phyloP scores from a whole-genome alignment of 306 rosid species.

The Sicyos baderoa region DNA sequence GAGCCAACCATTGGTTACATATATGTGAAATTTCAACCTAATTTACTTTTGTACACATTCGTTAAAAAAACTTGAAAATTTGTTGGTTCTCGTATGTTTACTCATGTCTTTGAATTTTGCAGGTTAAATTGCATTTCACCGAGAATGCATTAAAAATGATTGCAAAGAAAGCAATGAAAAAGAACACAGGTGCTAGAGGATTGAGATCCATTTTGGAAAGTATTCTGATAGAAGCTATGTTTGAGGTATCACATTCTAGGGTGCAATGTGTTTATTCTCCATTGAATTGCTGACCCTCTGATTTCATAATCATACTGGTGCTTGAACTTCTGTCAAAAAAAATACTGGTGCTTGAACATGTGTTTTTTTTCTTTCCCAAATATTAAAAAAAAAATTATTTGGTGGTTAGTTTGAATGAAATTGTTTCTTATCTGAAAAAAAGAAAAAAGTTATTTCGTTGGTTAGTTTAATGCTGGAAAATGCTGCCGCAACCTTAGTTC shows the following conservation, averaged over 20 bases:
- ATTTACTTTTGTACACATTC: background rate
- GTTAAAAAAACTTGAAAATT: background rate
- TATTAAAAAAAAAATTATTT: background rate
- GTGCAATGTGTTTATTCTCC: background rate
- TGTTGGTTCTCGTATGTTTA: slow-evolving; percentile 12
- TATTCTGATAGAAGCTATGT: slow-evolving; percentile 64
- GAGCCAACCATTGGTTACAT: background rate
- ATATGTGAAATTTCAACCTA: background rate
- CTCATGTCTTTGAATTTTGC: slow-evolving; percentile 22
- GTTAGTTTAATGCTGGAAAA: background rate
- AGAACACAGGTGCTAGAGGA: slow-evolving; percentile 72
- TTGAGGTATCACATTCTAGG: slow-evolving; percentile 38
- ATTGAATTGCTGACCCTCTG: background rate
- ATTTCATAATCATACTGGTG: background rate
- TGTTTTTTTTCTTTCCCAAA: background rate
- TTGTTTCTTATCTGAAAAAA: no score
- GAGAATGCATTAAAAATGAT: slow-evolving; percentile 48
- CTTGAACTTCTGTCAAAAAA: no score
- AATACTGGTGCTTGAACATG: background rate
- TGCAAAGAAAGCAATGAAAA: slow-evolving; percentile 60
- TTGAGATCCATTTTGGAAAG: slow-evolving; percentile 55
- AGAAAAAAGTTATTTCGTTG: background rate
- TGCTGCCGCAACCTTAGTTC: background rate
- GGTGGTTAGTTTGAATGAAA: background rate
- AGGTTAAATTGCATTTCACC: slow-evolving; percentile 56